phyloP scores from a whole-genome alignment of 805 yeast species.

The Monosporozyma yasuniensis region DNA sequence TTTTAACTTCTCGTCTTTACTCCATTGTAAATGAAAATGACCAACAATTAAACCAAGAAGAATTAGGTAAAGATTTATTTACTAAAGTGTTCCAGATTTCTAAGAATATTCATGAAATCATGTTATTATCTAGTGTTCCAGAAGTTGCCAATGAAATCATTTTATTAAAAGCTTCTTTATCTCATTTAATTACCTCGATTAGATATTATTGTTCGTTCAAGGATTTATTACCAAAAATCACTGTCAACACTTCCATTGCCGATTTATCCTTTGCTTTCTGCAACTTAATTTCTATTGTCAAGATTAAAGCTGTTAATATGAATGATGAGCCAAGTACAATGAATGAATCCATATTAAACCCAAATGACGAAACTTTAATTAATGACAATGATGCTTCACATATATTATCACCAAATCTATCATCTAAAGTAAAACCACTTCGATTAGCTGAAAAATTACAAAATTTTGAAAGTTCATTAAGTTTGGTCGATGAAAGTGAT shows the following conservation, averaged over 20 bases:
- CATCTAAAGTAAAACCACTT: slow-evolving; percentile 49
- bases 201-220: slow-evolving; percentile 62
- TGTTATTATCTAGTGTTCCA: slow-evolving; percentile 16
- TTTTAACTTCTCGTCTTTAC: slow-evolving; percentile 8
- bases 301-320: slow-evolving; percentile 4
- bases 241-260: slow-evolving; percentile 66
- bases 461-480: slow-evolving; percentile 11
- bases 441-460: slow-evolving; percentile 48
- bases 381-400: not conserved
- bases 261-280: slow-evolving; percentile 63
- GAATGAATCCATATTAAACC: not conserved
- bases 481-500: not conserved
- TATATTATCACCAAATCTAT: not conserved
- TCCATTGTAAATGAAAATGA: slow-evolving; percentile 5
- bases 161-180: slow-evolving; percentile 50
- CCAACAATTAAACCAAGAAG: not conserved
- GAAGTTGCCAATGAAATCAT: slow-evolving; percentile 35
- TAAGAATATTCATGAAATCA: slow-evolving; percentile 13
- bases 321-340: not conserved
- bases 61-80: slow-evolving; percentile 15
- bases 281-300: slow-evolving; percentile 36
- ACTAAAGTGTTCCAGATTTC: slow-evolving; percentile 21
- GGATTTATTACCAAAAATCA: slow-evolving; percentile 50
- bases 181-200: slow-evolving; percentile 68
- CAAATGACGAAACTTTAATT: not conserved